Evolutionary conservation across 2,329 filamentous ascomycete species (phyloP), one percentile per base, ranked within the genome.

Genomic region (Diaporthe citrichinensis): DNA sequence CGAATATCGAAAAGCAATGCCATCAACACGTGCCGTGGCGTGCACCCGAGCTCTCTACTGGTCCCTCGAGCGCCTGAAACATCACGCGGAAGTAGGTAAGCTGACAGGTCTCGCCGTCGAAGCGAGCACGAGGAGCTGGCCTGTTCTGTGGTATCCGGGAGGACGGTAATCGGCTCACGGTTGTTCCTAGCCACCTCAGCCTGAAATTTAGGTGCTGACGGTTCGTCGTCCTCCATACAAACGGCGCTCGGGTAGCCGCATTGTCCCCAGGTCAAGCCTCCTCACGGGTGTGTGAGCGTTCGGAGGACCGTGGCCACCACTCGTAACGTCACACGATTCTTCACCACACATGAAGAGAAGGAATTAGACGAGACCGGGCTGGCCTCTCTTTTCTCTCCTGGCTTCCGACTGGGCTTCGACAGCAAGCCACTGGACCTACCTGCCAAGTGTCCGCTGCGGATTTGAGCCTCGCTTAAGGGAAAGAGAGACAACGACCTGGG

Each of bases 241-340:
- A 65, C 58, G 34, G 58, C 71, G 25, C 41, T 41, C 71, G 58
- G 71, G 23, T 65, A 55, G 44, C 71, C 46, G 58, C 71, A 65
- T 53, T 36, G 15, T 34, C 20, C 36, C 41, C 51, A 62, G 46
- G 44, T 55, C 31, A 73, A 62, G 71, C 53, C 41, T 62, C 41
- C 17, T 28, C 23, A 12, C 65, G 49, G 55, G 17, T 53, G 44
- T 28, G 31, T 55, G 46, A 28, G 46, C 46, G 46, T 28, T 41
- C 55, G 71, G 71, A 15, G 44, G 34, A 15, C 34, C 46, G 44
- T 68, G 31, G 44, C 25, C 25, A 68, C 65, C 14, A 53, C 46
- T 68, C 39, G 71, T 46, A 65, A 61, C 46, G 58, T 73, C 58
- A 55, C 58, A 73, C 71, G 39, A 65, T 62, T 41, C 10, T 46